Evolutionary conservation across 169 alveolate species (phyloP), one percentile per base, ranked within the genome.

Genomic region (Plasmodium coatneyi): DNA sequence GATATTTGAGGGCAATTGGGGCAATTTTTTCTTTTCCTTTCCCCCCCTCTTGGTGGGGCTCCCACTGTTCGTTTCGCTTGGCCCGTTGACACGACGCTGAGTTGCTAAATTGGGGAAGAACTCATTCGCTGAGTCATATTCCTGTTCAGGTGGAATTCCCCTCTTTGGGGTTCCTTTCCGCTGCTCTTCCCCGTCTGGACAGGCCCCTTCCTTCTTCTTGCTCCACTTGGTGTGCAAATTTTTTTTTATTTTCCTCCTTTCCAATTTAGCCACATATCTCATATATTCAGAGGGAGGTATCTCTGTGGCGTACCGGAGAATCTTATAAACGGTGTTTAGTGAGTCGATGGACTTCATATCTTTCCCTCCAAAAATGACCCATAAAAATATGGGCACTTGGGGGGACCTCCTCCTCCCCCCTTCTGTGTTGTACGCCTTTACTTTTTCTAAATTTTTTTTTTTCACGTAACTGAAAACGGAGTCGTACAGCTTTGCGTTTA

Each of bases 341-440:
- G 94, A 89, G 10, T 89, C 94, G 82, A 89, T 89, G 14, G 94
- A 89, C 10, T 89, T 89, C 94, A 89, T 89, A 66, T 89, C 94
- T 25, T 89, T 89, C 34, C 94, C 94, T 9, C 94, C 94, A 56
- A 89, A 89, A 43, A 89, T 79, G n/a, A 89, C 76, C 94, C 94
- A 89, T 22, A 89, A 12, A 28, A 34, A 89, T 7, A 89, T 89
- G 6, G 94, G 94, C 22, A 89, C 74, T 25, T 79, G 76, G 19
- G 60, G 19, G 19, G 22, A 12, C 16, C 22, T 82, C 28, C 10
- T 25, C 41, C 3, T 78, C 43, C 39, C 54, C 76, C 32, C 71
- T 71, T 56, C n/a, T 54, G 71, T 25, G 9, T 89, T 25, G 9
- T 89, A 39, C 54, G 9, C 71, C 81, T 89, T 89, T 39, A 79